Percentiles rank a stretch among this genome's conserved stretches.
Conservation (phyloP, 148 eudicot genomes). For the Beta vulgaris region DNA sequence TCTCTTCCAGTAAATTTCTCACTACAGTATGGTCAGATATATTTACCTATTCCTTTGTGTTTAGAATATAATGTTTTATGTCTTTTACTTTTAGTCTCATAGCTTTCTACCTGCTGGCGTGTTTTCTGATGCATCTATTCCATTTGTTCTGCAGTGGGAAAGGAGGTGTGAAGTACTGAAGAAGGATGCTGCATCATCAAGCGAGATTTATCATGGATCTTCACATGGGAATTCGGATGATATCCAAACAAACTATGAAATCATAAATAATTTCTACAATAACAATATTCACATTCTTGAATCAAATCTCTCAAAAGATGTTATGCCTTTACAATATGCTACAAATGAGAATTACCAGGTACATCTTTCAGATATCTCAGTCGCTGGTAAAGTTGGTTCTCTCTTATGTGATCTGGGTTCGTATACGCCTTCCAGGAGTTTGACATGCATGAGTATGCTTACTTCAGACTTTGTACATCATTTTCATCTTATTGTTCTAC, state of each 20-base stretch:
- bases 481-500: neutral
- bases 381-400: constrained; percentile 36
- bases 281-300: constrained; percentile 45
- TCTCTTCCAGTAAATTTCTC: neutral
- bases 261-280: constrained; percentile 47
- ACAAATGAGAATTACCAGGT: constrained; percentile 91
- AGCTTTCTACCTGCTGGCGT: neutral
- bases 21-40: neutral
- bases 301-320: constrained; percentile 53
- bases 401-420: constrained; percentile 24
- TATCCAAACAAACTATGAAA: constrained; percentile 74
- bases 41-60: neutral
- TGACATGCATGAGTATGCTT: constrained; percentile 26
- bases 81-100: neutral
- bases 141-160: constrained; percentile 70
- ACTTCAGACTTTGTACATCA: neutral
- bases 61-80: neutral
- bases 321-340: constrained; percentile 88
- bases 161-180: constrained; percentile 57
- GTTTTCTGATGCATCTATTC: constrained; percentile 1
- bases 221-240: constrained; percentile 48
- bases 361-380: constrained; percentile 44
- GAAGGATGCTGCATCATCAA: constrained; percentile 37
- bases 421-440: constrained; percentile 19
- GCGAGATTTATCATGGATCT: constrained; percentile 39